Evolutionary conservation across 2,329 filamentous ascomycete genomes (phyloP).

Genomic region (Alternaria atra): DNA sequence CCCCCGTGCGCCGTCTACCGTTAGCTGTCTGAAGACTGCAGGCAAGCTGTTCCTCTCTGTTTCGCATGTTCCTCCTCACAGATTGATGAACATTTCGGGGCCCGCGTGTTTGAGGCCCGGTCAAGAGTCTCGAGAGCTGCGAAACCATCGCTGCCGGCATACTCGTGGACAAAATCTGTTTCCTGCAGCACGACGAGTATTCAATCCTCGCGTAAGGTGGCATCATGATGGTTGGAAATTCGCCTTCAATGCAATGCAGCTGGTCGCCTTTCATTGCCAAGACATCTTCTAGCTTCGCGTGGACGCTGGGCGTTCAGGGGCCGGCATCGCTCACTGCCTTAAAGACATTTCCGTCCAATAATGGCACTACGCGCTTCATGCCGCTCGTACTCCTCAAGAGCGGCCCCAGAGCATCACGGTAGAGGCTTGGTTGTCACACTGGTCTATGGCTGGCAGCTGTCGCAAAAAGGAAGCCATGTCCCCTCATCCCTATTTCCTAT

Average conservation of each 20-base stretch:
- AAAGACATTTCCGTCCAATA: slow-evolving; percentile 11
- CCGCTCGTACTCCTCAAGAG: slow-evolving; percentile 13
- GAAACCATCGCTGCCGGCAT: neutral
- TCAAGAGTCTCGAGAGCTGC: neutral
- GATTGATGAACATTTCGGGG: neutral
- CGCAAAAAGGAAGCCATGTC: slow-evolving; percentile 2
- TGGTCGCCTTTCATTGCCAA: slow-evolving; percentile 23
- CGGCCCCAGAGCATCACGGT: slow-evolving; percentile 16
- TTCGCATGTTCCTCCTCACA: slow-evolving; percentile 27
- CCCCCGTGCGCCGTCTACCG: slow-evolving; percentile 30
- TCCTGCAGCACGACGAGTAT: neutral
- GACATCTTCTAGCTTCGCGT: slow-evolving; percentile 17
- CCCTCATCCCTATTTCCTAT: slow-evolving; percentile 19
- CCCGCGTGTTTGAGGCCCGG: neutral
- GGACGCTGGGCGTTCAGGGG: slow-evolving; percentile 14
- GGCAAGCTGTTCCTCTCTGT: slow-evolving; percentile 19
- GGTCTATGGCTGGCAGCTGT: slow-evolving; percentile 11
- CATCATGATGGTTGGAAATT: slow-evolving; percentile 23
- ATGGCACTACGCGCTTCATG: slow-evolving; percentile 9
- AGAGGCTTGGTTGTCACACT: slow-evolving; percentile 25
- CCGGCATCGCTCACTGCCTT: slow-evolving; percentile 12
- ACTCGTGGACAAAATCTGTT: neutral
- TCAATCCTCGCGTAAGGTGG: slow-evolving; percentile 20
- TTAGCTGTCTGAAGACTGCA: slow-evolving; percentile 30
- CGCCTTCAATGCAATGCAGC: slow-evolving; percentile 20